A percentile compares a stretch with the other conserved stretches of the same genome.
Conservation (phyloP, 495 filamentous ascomycete species). For the Aspergillus carlsbadensis region DNA sequence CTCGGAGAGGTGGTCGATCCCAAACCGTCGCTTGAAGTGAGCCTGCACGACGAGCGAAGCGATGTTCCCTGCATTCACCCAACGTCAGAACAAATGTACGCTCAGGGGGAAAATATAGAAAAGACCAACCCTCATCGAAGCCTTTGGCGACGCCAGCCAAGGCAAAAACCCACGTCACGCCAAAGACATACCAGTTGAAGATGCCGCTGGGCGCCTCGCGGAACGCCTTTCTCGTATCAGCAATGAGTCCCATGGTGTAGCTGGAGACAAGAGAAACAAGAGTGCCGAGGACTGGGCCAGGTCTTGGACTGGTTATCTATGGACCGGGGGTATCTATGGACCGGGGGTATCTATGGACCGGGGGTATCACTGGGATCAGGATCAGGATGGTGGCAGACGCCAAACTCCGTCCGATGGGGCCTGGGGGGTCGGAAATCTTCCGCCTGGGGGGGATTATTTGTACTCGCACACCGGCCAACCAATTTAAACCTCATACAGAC, state of each 20-base stretch:
- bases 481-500: background rate
- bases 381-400: too few relatives aligned
- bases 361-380: too few relatives aligned
- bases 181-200: conserved; percentile 22
- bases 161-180: conserved; percentile 22
- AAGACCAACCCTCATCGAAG: conserved; percentile 20
- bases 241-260: conserved; percentile 60
- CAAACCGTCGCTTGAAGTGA: conserved; percentile 33
- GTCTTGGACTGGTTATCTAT: too few relatives aligned
- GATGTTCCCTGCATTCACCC: conserved; percentile 24
- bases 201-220: conserved; percentile 17
- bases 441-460: background rate
- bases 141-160: conserved; percentile 23
- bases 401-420: too few relatives aligned
- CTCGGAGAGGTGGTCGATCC: conserved; percentile 55
- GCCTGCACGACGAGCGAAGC: conserved; percentile 22
- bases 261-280: too few relatives aligned
- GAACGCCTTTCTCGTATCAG: conserved; percentile 50
- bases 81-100: too few relatives aligned
- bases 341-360: too few relatives aligned
- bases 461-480: background rate
- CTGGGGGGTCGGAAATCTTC: conserved; percentile 17
- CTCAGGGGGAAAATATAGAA: too few relatives aligned
- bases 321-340: too few relatives aligned
- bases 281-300: too few relatives aligned